Evolutionary conservation across 257 asterid genomes (phyloP).

Genomic region (Linderniella brevidens): DNA sequence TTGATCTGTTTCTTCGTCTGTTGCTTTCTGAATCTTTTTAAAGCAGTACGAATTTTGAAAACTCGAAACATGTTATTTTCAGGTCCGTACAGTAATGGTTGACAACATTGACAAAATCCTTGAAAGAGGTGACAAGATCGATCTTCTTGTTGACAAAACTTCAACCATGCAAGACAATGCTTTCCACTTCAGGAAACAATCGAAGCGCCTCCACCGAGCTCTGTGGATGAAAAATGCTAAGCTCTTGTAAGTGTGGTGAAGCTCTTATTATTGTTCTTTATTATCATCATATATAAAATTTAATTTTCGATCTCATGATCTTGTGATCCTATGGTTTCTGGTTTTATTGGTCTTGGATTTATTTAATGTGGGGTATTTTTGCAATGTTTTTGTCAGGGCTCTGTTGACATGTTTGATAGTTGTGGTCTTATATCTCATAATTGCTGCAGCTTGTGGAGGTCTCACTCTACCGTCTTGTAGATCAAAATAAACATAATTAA

Average conservation of each 20-base stretch:
- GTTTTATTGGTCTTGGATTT: too few species aligned
- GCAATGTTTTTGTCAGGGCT: constrained; percentile 30
- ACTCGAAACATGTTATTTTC: constrained; percentile 16
- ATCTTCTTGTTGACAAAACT: constrained; percentile 96
- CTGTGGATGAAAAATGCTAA: constrained; percentile 98
- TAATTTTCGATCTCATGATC: too few species aligned
- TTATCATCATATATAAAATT: background rate
- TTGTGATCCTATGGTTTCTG: too few species aligned
- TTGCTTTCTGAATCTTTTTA: too few species aligned
- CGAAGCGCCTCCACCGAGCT: constrained; percentile 86
- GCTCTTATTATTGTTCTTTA: background rate
- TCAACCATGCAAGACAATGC: constrained; percentile 95
- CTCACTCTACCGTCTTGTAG: constrained; percentile 58
- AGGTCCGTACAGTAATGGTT: constrained; percentile 94
- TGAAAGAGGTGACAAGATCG: constrained; percentile 80
- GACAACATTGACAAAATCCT: constrained; percentile 95
- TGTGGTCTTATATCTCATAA: constrained; percentile 56
- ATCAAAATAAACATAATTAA: constrained; percentile 17
- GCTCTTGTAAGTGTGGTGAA: constrained; percentile 53
- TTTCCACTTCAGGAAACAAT: constrained; percentile 94
- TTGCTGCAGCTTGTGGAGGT: constrained; percentile 78
- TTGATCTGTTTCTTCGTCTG: too few species aligned
- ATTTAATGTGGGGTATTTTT: background rate
- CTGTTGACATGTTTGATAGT: constrained; percentile 74
- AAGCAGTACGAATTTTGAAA: too few species aligned